Percentiles rank a stretch among this genome's conserved stretches.
These are phyloP conservation scores for Acanthamoeba sp. DNA, from an alignment of 208 protist genomes.

Conservation along the genomic window DNA sequence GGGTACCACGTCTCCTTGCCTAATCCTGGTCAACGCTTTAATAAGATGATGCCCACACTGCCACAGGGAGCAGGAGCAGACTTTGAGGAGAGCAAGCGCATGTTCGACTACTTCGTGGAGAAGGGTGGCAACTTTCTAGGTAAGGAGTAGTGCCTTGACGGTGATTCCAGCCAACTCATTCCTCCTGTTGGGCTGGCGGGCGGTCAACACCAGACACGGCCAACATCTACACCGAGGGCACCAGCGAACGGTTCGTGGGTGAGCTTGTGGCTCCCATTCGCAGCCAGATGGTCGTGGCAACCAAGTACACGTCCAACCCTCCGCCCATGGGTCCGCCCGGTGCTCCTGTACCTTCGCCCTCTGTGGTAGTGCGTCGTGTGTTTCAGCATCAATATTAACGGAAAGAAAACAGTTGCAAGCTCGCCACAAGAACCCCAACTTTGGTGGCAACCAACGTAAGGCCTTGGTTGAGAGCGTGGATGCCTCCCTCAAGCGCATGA, in stretches of 20 bases:
- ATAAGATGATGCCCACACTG: too few relatives aligned
- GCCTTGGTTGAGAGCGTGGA: background rate
- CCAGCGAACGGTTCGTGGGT: background rate
- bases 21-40: background rate
- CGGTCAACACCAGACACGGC: background rate
- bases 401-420: too few relatives aligned
- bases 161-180: too few relatives aligned
- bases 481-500: background rate
- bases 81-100: conserved; percentile 8
- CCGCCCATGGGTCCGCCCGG: background rate
- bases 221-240: conserved; percentile 14
- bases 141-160: background rate
- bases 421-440: background rate
- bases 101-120: background rate
- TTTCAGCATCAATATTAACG: too few relatives aligned
- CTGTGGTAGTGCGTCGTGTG: too few relatives aligned
- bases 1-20: background rate
- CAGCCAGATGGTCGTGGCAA: conserved; percentile 10
- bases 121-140: background rate
- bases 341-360: background rate
- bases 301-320: background rate
- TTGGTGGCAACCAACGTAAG: background rate
- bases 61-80: background rate
- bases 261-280: background rate
- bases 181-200: background rate